Evolutionary conservation across 805 yeast genomes (phyloP).

Genomic region (Teunomyces panamensis): DNA sequence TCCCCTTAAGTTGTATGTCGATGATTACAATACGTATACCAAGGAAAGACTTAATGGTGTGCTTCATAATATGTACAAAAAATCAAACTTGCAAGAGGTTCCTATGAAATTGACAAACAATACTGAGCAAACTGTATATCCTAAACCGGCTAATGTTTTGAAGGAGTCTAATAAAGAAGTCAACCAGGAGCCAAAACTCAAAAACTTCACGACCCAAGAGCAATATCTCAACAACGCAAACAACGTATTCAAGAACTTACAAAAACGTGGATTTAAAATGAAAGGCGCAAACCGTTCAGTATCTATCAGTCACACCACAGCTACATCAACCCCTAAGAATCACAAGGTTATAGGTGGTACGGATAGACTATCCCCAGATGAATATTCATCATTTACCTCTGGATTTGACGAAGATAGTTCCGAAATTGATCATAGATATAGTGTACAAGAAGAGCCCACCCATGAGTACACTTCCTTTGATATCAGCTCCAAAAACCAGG

Average conservation of each 20-base stretch:
- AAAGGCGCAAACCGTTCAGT: slow-evolving; percentile 8
- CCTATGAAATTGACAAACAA: neutral
- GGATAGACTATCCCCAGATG: slow-evolving; percentile 9
- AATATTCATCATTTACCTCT: slow-evolving; percentile 33
- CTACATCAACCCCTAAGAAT: slow-evolving; percentile 40
- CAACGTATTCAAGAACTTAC: slow-evolving; percentile 36
- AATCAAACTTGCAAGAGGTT: slow-evolving; percentile 10
- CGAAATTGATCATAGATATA: slow-evolving; percentile 11
- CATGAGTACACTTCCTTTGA: slow-evolving; percentile 14
- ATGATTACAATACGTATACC: slow-evolving; percentile 41
- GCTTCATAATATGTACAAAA: slow-evolving; percentile 19
- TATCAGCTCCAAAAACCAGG: slow-evolving; percentile 10
- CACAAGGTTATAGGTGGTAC: slow-evolving; percentile 14
- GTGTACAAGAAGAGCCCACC: slow-evolving; percentile 8
- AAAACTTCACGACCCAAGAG: slow-evolving; percentile 33
- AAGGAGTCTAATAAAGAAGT: slow-evolving; percentile 15
- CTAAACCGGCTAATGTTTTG: neutral
- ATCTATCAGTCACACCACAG: slow-evolving; percentile 21
- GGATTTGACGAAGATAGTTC: slow-evolving; percentile 21
- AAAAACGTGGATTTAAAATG: slow-evolving; percentile 28
- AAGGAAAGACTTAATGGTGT: slow-evolving; percentile 30
- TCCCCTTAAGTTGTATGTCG: slow-evolving; percentile 40
- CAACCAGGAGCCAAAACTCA: slow-evolving; percentile 16
- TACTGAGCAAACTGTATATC: neutral
- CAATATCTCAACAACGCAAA: slow-evolving; percentile 39